Base-by-base conservation (phyloP, 1,284 basidiomycete species). In the Ceratobasidium sp. region DNA sequence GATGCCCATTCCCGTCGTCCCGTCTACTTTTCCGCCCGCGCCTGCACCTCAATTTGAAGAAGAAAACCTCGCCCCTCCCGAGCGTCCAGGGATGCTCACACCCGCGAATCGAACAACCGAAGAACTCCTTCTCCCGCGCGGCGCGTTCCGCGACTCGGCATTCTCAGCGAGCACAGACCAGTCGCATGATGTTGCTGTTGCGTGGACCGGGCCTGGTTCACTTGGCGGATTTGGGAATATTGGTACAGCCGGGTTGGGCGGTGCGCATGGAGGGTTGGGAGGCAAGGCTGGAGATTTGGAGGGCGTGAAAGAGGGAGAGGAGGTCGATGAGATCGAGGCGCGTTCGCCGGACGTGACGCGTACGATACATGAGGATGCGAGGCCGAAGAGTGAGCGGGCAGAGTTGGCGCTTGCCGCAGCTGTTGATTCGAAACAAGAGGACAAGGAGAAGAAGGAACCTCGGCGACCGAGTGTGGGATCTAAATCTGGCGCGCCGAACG, bases 101-200 rank as follows among this genome's bases (percentile, higher is more conserved):
- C 43, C 57, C 6, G 63, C 66, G 13, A 70, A 58, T 43, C 66
- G 43, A 0, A 58, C 66, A 11, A 58, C 43, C 23, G 66, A 70
- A 58, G 66, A 70, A 38, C 54, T 70, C 35, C 54, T 70, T 7
- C 35, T 63, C 4, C 52, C 64, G 18, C 64, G 38, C 18, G 49
- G 49, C 26, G 41, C 64, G 8, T 69, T 69, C 30, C 50, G 64
- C 23, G 64, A 69, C 23, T 69, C 64, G 13, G 64, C 64, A 6
- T 69, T 69, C 30, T 69, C 64, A n/a, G 50, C 38, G 30, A 69
- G 50, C 38, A 69, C 64, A 30, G 64, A 69, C 30, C n/a, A 41
- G 16, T 69, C 64, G 14, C 64, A 69, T 26, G 64, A 69, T 16
- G 64, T 69, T 16, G 64, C 50, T 38, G 52, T 69, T 23, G 30